Base-by-base conservation (phyloP, 352 stramenopile species). In the Phytophthora uliginosa region DNA sequence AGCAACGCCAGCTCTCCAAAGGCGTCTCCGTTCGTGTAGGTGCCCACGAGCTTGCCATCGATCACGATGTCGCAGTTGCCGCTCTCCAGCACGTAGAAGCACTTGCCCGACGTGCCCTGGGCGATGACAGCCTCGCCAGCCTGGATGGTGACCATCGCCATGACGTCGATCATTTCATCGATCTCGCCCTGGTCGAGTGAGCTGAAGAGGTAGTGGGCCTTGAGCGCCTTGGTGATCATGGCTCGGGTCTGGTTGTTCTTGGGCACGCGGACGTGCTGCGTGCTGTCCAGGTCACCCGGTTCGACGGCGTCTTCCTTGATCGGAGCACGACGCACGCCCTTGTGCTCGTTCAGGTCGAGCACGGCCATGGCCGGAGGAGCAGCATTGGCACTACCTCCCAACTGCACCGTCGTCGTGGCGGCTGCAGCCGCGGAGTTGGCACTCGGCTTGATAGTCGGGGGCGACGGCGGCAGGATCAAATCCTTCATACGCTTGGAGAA, bases 1-100 rank as follows among this genome's bases (percentile, higher is more conserved):
- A 99, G 90, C 60, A 99, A 74, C 12, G 97, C 97, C n/a, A 99
- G 83, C 82, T 99, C 98, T 22, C 98, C 98, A 74, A 99, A 99
- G 1, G 92, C 87, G 38, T 93, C 81, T 0, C 90, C 88, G 45
- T 86, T 90, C n/a, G 66, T 66, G 71, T 99, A 91, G 60, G 84
- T 87, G 48, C 87, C 90, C 26, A 94, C 83, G 15, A 97, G 84
- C 47, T 93, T 85, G 7, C 78, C 73, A 59, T 96, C 82, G n/a
- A 97, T 86, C 26, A 91, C 69, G 69, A 97, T 95, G 62, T 93
- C 89, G 59, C 98, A 94, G 40, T 84, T 70, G 18, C 97, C 97
- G 76, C 84, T 96, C 66, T 98, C 81, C 22, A 99, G 88, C 33
- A 99, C 90, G 78, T 98, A 99, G 68, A 99, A 98, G 59, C 83